Base-by-base conservation (phyloP, 208 protist species). In the Leishmania braziliensis region DNA sequence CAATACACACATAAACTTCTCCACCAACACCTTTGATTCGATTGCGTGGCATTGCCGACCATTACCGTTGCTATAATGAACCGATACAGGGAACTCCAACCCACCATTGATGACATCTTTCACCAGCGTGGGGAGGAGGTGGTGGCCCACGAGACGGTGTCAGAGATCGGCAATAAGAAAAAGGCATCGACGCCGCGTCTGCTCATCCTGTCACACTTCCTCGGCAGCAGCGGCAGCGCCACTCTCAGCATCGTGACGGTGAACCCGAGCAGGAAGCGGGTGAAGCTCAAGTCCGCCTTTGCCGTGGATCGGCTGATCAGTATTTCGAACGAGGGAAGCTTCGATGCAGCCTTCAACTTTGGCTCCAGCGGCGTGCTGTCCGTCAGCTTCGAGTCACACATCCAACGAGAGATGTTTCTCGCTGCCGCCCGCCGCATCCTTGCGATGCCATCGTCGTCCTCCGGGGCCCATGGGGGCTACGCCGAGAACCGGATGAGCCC, bases 401-500 rank as follows among this genome's bases (percentile, higher is more conserved):
- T 98, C 81, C 95, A 98, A 78, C 88, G 95, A 0, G 92, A 96
- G 84, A 98, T 98, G 92, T 96, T 98, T 58, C 80, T 96, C 5
- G 91, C 92, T 1, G 89, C 93, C 3, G 85, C 95, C 33, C 86
- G 86, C 1, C 88, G 88, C 4, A 81, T 91, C 71, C 91, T 92
- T 76, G 86, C 78, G 23, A 74, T 79, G 71, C 76, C 79, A 76
- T 77, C 60, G 9, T 69, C 80, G 0, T 46, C 68, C 10, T 33
- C 72, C 20, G 78, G 73, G 9, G n/a, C 51, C 23, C 36, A 66
- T 36, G 82, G 68, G 23, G 68, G 77, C 43, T 81, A 79, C 66
- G 33, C 75, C 0, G 77, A 83, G 26, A 69, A 69, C 23, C 79
- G 71, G 8, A 75, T 88, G n/a, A 81, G 83, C 63, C 5, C 75